Conservation (phyloP, 306 rosid species). For the Alnus rubra region DNA sequence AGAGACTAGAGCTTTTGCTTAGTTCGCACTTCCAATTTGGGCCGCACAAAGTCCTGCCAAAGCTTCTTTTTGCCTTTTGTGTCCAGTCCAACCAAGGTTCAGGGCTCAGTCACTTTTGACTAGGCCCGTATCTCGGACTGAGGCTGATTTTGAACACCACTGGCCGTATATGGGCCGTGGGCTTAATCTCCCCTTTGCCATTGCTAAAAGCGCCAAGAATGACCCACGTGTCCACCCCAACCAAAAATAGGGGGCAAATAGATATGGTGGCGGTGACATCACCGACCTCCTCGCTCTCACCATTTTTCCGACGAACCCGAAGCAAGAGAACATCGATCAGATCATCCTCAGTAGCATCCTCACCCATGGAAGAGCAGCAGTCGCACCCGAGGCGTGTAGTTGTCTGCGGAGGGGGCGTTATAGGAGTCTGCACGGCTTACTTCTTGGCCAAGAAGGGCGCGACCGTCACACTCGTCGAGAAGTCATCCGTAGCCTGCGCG, state of each 20-base stretch:
- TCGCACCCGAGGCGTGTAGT: constrained; percentile 43
- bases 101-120: neutral
- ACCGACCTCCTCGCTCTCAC: neutral
- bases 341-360: constrained; percentile 20
- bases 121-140: neutral
- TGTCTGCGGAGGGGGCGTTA: constrained; percentile 88
- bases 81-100: neutral
- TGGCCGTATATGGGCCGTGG: neutral
- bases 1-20: no score
- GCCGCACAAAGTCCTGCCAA: no score
- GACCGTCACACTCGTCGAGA: constrained; percentile 75
- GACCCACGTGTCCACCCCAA: neutral
- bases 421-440: constrained; percentile 83
- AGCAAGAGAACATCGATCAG: constrained; percentile 2
- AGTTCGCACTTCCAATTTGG: no score
- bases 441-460: constrained; percentile 81
- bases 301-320: constrained; percentile 32
- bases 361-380: constrained; percentile 43
- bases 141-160: neutral
- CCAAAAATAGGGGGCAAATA: neutral
- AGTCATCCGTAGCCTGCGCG: constrained; percentile 78
- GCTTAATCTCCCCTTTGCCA: neutral
- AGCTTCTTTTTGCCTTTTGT: neutral
- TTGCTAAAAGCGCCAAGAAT: no score
- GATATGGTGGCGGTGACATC: constrained; percentile 24